These are phyloP conservation scores for Vigna reflexopilosa DNA, from an alignment of 306 rosid genomes.

Conservation along the genomic window DNA sequence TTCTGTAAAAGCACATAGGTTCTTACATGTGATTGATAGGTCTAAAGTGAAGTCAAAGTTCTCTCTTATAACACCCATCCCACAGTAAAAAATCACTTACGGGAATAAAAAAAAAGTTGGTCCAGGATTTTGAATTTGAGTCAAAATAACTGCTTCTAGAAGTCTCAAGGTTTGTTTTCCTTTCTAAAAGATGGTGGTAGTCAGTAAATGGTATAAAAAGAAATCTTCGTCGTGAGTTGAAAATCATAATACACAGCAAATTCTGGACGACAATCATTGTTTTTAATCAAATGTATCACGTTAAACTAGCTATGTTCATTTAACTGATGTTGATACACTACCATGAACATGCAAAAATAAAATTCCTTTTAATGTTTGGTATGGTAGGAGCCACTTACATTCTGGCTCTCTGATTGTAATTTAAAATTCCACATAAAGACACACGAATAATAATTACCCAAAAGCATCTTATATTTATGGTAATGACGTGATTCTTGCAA, in stretches of 20 bases:
- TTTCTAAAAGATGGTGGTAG: background rate
- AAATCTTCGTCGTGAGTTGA: background rate
- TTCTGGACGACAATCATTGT: conserved; percentile 2
- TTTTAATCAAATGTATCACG: background rate
- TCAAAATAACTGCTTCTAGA: conserved; percentile 6
- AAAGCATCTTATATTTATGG: conserved; percentile 12
- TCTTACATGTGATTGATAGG: background rate
- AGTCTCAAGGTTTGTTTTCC: background rate
- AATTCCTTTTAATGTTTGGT: background rate
- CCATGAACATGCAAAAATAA: too few relatives aligned
- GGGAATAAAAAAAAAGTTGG: background rate
- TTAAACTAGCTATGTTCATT: too few relatives aligned
- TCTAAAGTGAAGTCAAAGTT: background rate
- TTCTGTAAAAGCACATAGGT: background rate
- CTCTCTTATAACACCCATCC: background rate
- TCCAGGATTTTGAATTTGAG: conserved; percentile 21
- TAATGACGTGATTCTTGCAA: conserved; percentile 23
- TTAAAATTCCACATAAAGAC: conserved; percentile 23
- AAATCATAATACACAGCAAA: conserved; percentile 5
- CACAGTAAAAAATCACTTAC: background rate
- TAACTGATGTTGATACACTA: too few relatives aligned
- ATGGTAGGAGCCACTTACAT: background rate
- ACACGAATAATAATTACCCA: background rate
- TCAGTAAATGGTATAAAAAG: background rate
- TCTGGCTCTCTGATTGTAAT: background rate